Evolutionary conservation across 2,329 filamentous ascomycete genomes (phyloP).

Genomic region (Colletotrichum incanum): DNA sequence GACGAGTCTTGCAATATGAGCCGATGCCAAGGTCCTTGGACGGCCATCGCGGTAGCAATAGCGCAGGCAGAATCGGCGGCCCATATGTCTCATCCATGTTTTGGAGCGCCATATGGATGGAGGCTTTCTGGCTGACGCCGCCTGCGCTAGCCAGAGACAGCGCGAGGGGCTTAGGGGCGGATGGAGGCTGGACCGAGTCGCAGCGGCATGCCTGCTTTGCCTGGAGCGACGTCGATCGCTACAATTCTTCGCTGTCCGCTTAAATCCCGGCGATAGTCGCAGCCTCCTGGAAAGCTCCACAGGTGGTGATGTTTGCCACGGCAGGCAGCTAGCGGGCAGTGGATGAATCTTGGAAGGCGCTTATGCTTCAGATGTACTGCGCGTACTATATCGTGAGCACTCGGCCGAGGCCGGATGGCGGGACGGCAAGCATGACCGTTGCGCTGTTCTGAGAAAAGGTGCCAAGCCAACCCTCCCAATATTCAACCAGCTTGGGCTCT

Average conservation of each 20-base stretch:
- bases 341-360: too few relatives aligned
- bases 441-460: conserved; percentile 16
- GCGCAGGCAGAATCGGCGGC: conserved; percentile 11
- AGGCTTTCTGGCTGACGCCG: conserved; percentile 3
- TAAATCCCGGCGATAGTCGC: conserved; percentile 1
- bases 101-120: conserved; percentile 24
- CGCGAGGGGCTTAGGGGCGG: neutral
- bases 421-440: conserved; percentile 2
- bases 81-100: neutral
- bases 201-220: conserved; percentile 1
- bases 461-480: conserved; percentile 22
- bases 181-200: conserved; percentile 13
- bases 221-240: neutral
- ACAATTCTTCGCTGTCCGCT: conserved; percentile 1
- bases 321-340: neutral
- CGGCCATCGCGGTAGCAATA: conserved; percentile 5
- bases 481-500: conserved; percentile 11
- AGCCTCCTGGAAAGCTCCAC: neutral
- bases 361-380: neutral
- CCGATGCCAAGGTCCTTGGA: conserved; percentile 25
- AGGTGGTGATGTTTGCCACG: neutral
- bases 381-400: neutral
- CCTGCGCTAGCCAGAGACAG: conserved; percentile 32
- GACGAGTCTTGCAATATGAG: neutral
- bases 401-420: conserved; percentile 6